These are phyloP conservation scores for Trapa incisa DNA, from an alignment of 345 rosid genomes.

Conservation along the genomic window DNA sequence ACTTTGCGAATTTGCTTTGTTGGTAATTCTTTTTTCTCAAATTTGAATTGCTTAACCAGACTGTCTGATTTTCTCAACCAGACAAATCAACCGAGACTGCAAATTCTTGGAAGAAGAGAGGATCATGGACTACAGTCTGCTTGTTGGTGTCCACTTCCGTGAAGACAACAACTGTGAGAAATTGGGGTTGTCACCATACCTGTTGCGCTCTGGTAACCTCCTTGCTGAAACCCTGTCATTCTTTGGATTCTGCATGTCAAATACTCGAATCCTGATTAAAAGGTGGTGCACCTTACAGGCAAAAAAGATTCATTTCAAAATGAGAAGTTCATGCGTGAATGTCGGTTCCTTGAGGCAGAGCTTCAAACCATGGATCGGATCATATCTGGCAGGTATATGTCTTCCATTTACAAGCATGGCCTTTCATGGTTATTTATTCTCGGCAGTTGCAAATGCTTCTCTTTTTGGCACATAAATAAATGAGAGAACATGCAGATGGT, in stretches of 20 bases:
- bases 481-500: background rate
- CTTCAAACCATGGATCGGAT: conserved; percentile 82
- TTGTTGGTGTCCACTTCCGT: conserved; percentile 89
- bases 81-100: conserved; percentile 83
- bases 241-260: background rate
- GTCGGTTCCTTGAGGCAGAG: conserved; percentile 86
- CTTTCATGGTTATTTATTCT: background rate
- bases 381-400: conserved; percentile 60
- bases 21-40: background rate
- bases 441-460: background rate
- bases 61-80: conserved; percentile 8
- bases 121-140: conserved; percentile 93
- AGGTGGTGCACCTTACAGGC: conserved; percentile 29
- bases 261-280: background rate
- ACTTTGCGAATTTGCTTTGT: background rate
- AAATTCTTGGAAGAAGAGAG: conserved; percentile 89
- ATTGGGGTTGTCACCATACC: conserved; percentile 85
- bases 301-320: conserved; percentile 64
- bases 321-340: conserved; percentile 85
- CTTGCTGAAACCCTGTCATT: background rate
- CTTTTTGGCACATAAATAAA: background rate
- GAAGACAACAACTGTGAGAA: conserved; percentile 70
- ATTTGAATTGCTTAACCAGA: background rate
- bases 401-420: background rate
- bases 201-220: conserved; percentile 72